Evolutionary conservation across 2,329 filamentous ascomycete species (phyloP), one percentile per base, ranked within the genome.

Genomic region (Diaporthe humulicola): DNA sequence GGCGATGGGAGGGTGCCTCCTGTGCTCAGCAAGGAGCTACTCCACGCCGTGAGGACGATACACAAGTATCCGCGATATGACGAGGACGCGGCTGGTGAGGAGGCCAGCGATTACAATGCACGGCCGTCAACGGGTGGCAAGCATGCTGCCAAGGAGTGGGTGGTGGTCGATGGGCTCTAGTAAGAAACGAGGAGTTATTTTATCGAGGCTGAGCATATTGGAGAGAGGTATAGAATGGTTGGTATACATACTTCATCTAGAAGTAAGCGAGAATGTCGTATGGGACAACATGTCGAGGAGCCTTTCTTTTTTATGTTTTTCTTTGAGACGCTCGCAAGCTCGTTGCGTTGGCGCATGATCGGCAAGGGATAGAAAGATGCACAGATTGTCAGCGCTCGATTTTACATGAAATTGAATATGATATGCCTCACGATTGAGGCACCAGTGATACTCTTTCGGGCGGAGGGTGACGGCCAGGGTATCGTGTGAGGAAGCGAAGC

Each of bases 1-100:
- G 88, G 87, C 1, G 84, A 87, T 19, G 87, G 88, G 0, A 83
- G 85, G 52, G 79, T 85, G 8, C 87, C 87, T n/a, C 87, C 88
- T 0, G 81, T 84, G 0, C 75, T 89, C 12, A 83, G 82, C 1
- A 81, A 83, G 25, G 83, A 87, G 10, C 70, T 88, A 25, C 79
- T 86, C 0, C 88, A 87, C 85, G 87, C 87, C 0, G 78, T 88
- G 45, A 86, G 88, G 48, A 81, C 88, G 75, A 73, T 89, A 4
- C 84, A 79, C 48, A 89, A 89, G 75, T 89, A 89, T 75, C 86
- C 86, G 1, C 82, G 84, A 57, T 82, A 83, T 0, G 80, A 77
- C 0, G 79, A 81, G 1, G 48, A 52, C 3, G 14, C 8, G 48
- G 28, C 45, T 19, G 48, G 25, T n/a, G 36, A 9, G 25, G 54